These are phyloP conservation scores for Wickerhamomyces bovis DNA, from an alignment of 805 yeast species.

Conservation along the genomic window DNA sequence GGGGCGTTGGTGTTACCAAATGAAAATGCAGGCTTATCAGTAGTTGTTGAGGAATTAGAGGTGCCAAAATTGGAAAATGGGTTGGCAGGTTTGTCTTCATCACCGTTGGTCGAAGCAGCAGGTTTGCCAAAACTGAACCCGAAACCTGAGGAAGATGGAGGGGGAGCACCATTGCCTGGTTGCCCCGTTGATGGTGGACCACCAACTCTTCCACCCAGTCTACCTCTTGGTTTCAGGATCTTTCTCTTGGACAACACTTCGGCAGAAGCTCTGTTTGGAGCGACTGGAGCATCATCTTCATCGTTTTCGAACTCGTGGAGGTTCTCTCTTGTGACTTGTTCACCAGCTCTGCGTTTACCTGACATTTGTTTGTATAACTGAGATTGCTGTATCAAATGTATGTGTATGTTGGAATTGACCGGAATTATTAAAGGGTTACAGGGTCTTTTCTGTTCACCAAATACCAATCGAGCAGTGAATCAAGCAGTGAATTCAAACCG, in stretches of 20 bases:
- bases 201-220: conserved; percentile 23
- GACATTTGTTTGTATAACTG: conserved; percentile 39
- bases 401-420: neutral
- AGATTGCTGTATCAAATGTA: neutral
- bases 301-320: conserved; percentile 26
- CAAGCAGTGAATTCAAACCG: neutral
- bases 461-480: too few species aligned
- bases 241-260: conserved; percentile 62
- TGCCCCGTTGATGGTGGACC: conserved; percentile 2
- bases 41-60: conserved; percentile 1
- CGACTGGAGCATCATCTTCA: conserved; percentile 32
- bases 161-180: neutral
- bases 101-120: neutral
- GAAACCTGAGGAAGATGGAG: conserved; percentile 2
- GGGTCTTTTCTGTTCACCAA: too few species aligned
- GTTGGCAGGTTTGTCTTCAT: neutral
- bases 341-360: conserved; percentile 58
- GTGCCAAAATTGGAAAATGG: conserved; percentile 12
- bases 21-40: conserved; percentile 7
- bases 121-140: conserved; percentile 7
- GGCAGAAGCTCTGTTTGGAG: conserved; percentile 46
- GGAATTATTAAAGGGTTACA: too few species aligned
- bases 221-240: conserved; percentile 53
- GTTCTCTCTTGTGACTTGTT: conserved; percentile 56
- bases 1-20: conserved; percentile 6